These are phyloP conservation scores for Postia placenta DNA, from an alignment of 768 basidiomycete genomes.

Conservation along the genomic window DNA sequence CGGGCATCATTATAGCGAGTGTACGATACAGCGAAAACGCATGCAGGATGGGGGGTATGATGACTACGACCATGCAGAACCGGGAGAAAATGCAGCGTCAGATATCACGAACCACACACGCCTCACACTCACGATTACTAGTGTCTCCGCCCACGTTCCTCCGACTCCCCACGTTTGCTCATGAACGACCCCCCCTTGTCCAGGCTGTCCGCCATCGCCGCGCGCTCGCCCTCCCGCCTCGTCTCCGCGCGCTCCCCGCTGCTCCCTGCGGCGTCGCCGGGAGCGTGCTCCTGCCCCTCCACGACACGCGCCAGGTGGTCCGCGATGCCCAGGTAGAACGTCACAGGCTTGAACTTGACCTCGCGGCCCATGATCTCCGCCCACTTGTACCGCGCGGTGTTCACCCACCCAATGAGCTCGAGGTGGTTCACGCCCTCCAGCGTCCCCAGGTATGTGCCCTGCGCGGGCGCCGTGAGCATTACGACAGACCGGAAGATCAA, in stretches of 20 bases:
- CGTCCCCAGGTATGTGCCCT: slow-evolving; percentile 95
- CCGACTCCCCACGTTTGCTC: not conserved
- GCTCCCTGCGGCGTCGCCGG: not conserved
- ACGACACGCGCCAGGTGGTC: slow-evolving; percentile 76
- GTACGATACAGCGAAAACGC: not conserved
- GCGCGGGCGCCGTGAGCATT: slow-evolving; percentile 7
- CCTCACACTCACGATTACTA: not conserved
- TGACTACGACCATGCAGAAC: not conserved
- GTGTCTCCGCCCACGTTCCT: not conserved
- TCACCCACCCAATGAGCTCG: slow-evolving; percentile 92
- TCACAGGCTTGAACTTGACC: slow-evolving; percentile 87
- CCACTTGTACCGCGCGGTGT: slow-evolving; percentile 83
- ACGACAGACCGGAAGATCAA: slow-evolving; percentile 1
- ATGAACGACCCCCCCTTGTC: slow-evolving; percentile 10
- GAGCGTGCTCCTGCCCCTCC: slow-evolving; percentile 38
- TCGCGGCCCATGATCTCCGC: slow-evolving; percentile 84
- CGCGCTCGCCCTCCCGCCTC: slow-evolving; percentile 18
- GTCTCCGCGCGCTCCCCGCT: not conserved
- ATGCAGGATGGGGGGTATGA: not conserved
- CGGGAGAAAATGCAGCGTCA: not conserved
- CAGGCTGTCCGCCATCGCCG: slow-evolving; percentile 24
- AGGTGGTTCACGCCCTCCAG: slow-evolving; percentile 87
- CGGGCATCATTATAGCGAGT: not conserved
- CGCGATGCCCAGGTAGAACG: slow-evolving; percentile 82
- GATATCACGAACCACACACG: not conserved